Percentiles rank a stretch among this genome's conserved stretches.
Evolutionary conservation across 805 yeast genomes (phyloP).

Genomic region (Nakazawaea anatomiae): DNA sequence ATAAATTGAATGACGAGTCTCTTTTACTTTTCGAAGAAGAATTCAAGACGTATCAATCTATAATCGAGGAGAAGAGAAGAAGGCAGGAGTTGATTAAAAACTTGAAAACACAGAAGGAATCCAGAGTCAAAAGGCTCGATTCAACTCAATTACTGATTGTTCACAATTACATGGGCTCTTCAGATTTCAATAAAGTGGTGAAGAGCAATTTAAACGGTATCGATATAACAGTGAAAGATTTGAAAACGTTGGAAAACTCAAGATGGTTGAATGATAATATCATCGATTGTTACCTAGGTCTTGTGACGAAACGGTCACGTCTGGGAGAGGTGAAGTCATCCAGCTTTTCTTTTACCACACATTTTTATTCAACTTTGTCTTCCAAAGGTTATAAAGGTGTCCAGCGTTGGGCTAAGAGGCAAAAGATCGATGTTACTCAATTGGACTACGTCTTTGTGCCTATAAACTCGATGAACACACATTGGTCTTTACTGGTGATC

Average conservation of each 20-base stretch:
- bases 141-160: conserved; percentile 26
- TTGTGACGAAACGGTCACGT: conserved; percentile 38
- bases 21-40: conserved; percentile 22
- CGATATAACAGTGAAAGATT: conserved; percentile 60
- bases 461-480: conserved; percentile 75
- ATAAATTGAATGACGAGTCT: background rate
- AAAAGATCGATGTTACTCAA: conserved; percentile 58
- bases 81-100: conserved; percentile 27
- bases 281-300: conserved; percentile 71
- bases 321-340: conserved; percentile 21
- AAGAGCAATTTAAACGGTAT: conserved; percentile 36
- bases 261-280: conserved; percentile 89
- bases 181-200: conserved; percentile 21
- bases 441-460: conserved; percentile 74
- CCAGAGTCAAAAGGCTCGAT: conserved; percentile 26
- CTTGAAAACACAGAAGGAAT: conserved; percentile 29
- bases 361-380: conserved; percentile 71
- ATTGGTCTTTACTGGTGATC: conserved; percentile 87
- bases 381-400: conserved; percentile 77
- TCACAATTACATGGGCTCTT: conserved; percentile 25
- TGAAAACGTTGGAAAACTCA: conserved; percentile 62
- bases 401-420: conserved; percentile 76
- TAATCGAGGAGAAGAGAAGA: conserved; percentile 35
- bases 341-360: conserved; percentile 78
- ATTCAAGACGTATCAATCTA: conserved; percentile 36